These are phyloP conservation scores for Pilobolus umbonatus DNA, from an alignment of 192 early-diverging fungal species.

Conservation along the genomic window DNA sequence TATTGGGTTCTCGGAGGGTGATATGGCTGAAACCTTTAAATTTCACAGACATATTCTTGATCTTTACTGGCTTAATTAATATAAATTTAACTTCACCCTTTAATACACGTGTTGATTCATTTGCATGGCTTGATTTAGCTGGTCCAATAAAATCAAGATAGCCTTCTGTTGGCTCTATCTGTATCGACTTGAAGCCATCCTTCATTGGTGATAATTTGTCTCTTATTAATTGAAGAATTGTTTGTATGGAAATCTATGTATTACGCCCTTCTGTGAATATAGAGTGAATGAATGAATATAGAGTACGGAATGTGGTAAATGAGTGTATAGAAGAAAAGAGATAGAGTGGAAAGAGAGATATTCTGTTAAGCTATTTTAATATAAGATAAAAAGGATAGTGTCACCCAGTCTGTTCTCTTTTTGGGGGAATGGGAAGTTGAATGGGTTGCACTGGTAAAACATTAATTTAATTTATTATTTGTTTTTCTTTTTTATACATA, in stretches of 20 bases:
- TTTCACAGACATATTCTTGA: conserved; percentile 29
- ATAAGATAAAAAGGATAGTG: too few species aligned
- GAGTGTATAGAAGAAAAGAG: conserved; percentile 2
- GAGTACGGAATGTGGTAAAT: neutral
- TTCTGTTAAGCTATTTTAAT: neutral
- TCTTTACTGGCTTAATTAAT: conserved; percentile 23
- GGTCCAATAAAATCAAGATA: conserved; percentile 26
- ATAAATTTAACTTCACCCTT: conserved; percentile 18
- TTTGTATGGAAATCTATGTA: neutral
- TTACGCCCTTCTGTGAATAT: too few species aligned
- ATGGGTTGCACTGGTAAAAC: neutral
- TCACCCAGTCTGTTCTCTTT: too few species aligned
- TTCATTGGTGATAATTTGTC: conserved; percentile 8
- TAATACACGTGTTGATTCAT: conserved; percentile 5
- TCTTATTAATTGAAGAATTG: conserved; percentile 5
- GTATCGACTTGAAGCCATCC: conserved; percentile 25
- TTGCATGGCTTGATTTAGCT: neutral
- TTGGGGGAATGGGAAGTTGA: neutral
- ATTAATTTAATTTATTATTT: neutral
- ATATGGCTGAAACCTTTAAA: conserved; percentile 31
- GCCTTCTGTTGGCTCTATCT: conserved; percentile 24
- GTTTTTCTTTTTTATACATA: conserved; percentile 1
- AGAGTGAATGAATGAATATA: neutral
- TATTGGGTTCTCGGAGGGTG: neutral
- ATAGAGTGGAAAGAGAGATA: conserved; percentile 1